Conservation (phyloP, 2,329 filamentous ascomycete species). For the Dichotomopilus funicola region DNA sequence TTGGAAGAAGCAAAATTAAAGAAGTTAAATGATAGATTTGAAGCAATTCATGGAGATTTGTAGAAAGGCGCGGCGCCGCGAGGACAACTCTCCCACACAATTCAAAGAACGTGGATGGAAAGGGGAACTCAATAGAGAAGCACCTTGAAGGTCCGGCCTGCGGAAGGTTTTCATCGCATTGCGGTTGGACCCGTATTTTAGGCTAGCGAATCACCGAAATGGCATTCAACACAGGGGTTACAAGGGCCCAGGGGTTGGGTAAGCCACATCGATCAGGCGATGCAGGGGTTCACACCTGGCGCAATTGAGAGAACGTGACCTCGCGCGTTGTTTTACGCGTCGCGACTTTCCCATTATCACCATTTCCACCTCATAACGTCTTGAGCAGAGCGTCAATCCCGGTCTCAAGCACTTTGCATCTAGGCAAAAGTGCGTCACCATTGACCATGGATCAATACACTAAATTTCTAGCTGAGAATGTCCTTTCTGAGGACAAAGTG, state of each 20-base stretch:
- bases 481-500: constrained; percentile 68
- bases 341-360: background rate
- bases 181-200: background rate
- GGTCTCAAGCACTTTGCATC: background rate
- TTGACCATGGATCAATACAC: constrained; percentile 54
- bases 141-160: constrained; percentile 3
- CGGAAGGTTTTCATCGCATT: background rate
- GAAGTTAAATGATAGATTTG: constrained; percentile 4
- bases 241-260: background rate
- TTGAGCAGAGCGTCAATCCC: background rate
- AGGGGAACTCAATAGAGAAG: background rate
- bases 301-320: constrained; percentile 19
- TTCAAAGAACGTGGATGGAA: no score
- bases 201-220: constrained; percentile 3
- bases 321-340: constrained; percentile 15
- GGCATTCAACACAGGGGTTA: background rate
- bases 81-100: no score
- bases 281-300: constrained; percentile 12
- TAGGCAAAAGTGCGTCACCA: background rate
- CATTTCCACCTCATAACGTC: background rate
- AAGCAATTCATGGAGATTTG: constrained; percentile 14
- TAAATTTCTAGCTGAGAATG: constrained; percentile 66
- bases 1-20: constrained; percentile 1
- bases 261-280: background rate
- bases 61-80: no score